A percentile compares a stretch with the other conserved stretches of the same genome.
Conservation (phyloP, 257 asterid species). For the Agastache rugosa region DNA sequence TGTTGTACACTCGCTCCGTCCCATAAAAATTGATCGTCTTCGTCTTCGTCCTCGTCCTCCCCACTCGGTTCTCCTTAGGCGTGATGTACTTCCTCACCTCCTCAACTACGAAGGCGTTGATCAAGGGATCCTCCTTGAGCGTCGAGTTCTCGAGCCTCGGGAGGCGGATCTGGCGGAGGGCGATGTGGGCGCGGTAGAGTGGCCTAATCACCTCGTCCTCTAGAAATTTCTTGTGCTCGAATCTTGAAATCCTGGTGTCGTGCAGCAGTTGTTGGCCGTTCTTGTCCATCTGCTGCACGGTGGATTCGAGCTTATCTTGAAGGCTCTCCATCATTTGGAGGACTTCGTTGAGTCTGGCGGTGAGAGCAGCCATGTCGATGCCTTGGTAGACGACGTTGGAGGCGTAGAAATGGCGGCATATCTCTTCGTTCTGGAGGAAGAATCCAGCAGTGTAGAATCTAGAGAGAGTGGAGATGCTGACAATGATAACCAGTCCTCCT, state of each 20-base stretch:
- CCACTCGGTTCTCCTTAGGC: constrained; percentile 68
- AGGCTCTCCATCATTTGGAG: constrained; percentile 64
- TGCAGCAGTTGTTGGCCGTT: constrained; percentile 28
- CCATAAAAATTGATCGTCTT: constrained; percentile 73
- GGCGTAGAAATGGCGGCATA: constrained; percentile 65
- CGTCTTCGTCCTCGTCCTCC: too few species aligned
- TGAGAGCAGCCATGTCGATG: constrained; percentile 49
- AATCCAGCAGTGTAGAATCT: constrained; percentile 72
- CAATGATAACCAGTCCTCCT: constrained; percentile 69
- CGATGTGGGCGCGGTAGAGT: constrained; percentile 75
- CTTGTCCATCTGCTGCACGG: constrained; percentile 62
- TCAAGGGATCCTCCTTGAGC: constrained; percentile 69
- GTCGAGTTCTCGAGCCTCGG: constrained; percentile 54
- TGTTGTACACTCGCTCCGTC: constrained; percentile 59
- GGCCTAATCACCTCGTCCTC: constrained; percentile 84
- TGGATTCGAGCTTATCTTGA: constrained; percentile 70
- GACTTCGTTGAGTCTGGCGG: constrained; percentile 67
- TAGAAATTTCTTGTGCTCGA: constrained; percentile 65
- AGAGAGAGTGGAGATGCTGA: constrained; percentile 71
- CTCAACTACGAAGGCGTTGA: constrained; percentile 69
- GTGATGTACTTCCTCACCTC: constrained; percentile 90
- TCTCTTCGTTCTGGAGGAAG: constrained; percentile 69
- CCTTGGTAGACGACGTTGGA: constrained; percentile 42
- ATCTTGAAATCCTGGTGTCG: constrained; percentile 49
- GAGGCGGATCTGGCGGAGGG: constrained; percentile 79